Percentiles rank a stretch among this genome's conserved stretches.
Conservation (phyloP, 352 stramenopile genomes). For the Peronospora farinosa region DNA sequence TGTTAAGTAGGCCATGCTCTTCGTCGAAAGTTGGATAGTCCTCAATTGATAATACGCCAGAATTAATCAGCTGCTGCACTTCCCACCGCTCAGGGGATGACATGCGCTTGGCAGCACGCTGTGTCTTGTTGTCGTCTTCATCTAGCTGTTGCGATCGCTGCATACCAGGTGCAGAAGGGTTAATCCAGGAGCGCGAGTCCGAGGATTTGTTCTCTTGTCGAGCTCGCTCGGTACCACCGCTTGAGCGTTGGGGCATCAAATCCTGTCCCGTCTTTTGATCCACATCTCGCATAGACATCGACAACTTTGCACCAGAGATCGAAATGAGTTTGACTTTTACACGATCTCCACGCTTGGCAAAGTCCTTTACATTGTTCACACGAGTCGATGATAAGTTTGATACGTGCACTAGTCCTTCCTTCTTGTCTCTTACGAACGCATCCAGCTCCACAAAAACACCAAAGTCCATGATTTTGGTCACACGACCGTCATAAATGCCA, state of each 20-base stretch:
- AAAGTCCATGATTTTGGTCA: conserved; percentile 96
- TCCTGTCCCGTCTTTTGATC: conserved; percentile 93
- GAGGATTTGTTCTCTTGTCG: conserved; percentile 39
- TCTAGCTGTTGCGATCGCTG: conserved; percentile 49
- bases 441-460: conserved; percentile 94
- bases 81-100: conserved; percentile 96
- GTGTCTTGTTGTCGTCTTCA: conserved; percentile 67
- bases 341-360: conserved; percentile 80
- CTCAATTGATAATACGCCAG: conserved; percentile 95
- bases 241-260: conserved; percentile 89
- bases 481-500: conserved; percentile 90
- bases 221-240: conserved; percentile 44
- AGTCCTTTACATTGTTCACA: conserved; percentile 83
- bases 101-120: conserved; percentile 82
- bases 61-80: conserved; percentile 96
- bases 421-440: conserved; percentile 43
- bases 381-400: conserved; percentile 87
- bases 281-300: conserved; percentile 95
- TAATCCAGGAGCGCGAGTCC: conserved; percentile 76
- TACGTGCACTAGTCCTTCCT: conserved; percentile 94
- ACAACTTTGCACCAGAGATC: conserved; percentile 84
- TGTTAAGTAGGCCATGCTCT: conserved; percentile 81
- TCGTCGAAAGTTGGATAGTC: conserved; percentile 97
- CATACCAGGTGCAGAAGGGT: conserved; percentile 82
- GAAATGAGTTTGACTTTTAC: conserved; percentile 98